These are phyloP conservation scores for Yamadazyma insecticola DNA, from an alignment of 805 yeast species.

Conservation along the genomic window DNA sequence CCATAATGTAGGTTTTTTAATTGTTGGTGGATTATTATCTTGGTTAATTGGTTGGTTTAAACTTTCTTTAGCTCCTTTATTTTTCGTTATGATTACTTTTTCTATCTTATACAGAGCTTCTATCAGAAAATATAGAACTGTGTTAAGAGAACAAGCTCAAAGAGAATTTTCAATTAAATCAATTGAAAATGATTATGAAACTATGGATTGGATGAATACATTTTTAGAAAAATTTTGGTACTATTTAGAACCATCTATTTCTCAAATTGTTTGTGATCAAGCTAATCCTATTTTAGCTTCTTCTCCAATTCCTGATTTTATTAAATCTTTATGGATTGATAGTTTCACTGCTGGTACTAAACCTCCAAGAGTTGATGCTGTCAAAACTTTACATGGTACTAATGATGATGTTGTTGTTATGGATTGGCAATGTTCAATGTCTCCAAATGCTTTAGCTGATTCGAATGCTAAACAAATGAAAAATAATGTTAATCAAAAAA, in stretches of 20 bases:
- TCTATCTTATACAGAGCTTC: slow-evolving; percentile 78
- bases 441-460: slow-evolving; percentile 87
- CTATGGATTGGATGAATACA: slow-evolving; percentile 93
- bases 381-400: slow-evolving; percentile 87
- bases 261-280: slow-evolving; percentile 80
- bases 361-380: slow-evolving; percentile 89
- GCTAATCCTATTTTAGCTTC: slow-evolving; percentile 80
- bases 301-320: slow-evolving; percentile 74
- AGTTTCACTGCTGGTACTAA: slow-evolving; percentile 90
- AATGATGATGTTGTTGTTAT: slow-evolving; percentile 89
- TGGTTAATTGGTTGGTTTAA: slow-evolving; percentile 76
- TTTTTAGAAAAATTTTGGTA: slow-evolving; percentile 91
- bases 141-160: slow-evolving; percentile 74
- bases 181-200: slow-evolving; percentile 85
- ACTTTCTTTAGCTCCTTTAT: slow-evolving; percentile 76
- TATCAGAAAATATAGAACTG: slow-evolving; percentile 70
- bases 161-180: slow-evolving; percentile 77
- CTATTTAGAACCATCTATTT: slow-evolving; percentile 80
- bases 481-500: slow-evolving; percentile 76
- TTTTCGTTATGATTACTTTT: slow-evolving; percentile 59
- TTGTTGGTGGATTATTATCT: slow-evolving; percentile 64
- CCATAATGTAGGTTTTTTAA: slow-evolving; percentile 73
- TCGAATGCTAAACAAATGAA: slow-evolving; percentile 79
- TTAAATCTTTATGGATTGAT: slow-evolving; percentile 81
- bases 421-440: slow-evolving; percentile 94